phyloP scores from a whole-genome alignment of 108 stramenopile species.

The Nannochloropsis gaditana region DNA sequence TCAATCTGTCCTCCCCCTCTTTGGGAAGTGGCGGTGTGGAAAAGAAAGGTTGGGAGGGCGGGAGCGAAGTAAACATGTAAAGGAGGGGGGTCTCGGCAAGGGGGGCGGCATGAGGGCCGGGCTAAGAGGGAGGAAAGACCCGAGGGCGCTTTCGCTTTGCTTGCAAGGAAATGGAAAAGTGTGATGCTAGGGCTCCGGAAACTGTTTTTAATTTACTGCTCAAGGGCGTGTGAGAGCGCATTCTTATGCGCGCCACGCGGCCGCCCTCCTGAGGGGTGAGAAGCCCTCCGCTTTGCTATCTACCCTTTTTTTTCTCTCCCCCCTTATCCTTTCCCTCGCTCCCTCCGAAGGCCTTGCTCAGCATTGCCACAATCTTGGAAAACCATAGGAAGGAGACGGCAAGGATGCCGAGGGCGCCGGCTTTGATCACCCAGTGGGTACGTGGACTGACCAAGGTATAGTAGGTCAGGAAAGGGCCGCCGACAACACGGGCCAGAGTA shows the following conservation, averaged over 20 bases:
- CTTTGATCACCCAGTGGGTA: not conserved
- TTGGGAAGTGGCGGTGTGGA: not conserved
- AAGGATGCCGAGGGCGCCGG: not conserved
- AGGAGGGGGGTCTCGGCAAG: not conserved
- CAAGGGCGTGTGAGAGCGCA: no score
- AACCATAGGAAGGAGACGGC: not conserved
- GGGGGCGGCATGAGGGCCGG: no score
- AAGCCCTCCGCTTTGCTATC: not conserved
- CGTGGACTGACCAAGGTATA: not conserved
- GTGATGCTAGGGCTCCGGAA: no score
- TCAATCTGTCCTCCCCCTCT: no score
- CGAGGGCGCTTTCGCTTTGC: no score
- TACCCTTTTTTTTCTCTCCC: not conserved
- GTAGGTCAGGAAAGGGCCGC: not conserved
- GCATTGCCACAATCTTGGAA: conserved; percentile 10
- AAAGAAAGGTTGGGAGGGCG: not conserved
- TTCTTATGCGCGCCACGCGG: no score
- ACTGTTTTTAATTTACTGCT: no score
- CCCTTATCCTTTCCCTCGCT: not conserved
- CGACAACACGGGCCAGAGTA: not conserved
- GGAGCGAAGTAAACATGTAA: not conserved
- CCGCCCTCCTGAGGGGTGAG: no score
- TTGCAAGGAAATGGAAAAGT: no score
- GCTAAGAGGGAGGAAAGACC: no score
- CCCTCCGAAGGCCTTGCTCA: conserved; percentile 14